These are phyloP conservation scores for Amauroascus verrucosus DNA, from an alignment of 2,329 filamentous ascomycete species.

Conservation along the genomic window DNA sequence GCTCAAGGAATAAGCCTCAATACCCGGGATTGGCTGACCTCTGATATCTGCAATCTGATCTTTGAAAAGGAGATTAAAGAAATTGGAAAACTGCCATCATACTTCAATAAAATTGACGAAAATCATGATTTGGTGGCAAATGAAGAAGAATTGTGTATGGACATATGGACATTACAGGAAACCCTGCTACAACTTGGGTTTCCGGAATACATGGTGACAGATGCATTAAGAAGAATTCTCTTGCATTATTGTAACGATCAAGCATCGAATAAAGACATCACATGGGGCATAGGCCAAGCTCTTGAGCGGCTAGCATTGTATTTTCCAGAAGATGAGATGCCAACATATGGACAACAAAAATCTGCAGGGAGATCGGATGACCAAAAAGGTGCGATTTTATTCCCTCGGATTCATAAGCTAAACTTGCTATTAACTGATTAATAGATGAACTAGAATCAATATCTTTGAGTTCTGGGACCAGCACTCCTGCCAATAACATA, in stretches of 20 bases:
- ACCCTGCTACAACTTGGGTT: constrained; percentile 62
- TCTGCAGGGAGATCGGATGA: constrained; percentile 14
- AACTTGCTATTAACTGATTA: constrained; percentile 13
- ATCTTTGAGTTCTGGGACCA: constrained; percentile 10
- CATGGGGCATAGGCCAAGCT: constrained; percentile 80
- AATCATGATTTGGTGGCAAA: constrained; percentile 28
- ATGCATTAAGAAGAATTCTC: constrained; percentile 56
- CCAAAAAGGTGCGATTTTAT: constrained; percentile 21
- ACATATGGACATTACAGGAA: constrained; percentile 74
- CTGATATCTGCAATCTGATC: constrained; percentile 67
- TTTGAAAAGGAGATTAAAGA: constrained; percentile 49
- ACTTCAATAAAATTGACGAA: constrained; percentile 2
- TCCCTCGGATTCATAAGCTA: not conserved
- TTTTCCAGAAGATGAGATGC: constrained; percentile 57
- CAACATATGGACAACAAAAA: constrained; percentile 52
- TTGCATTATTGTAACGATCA: constrained; percentile 55
- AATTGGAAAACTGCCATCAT: constrained; percentile 26
- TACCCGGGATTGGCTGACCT: constrained; percentile 67
- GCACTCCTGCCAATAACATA: constrained; percentile 7
- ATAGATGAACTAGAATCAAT: constrained; percentile 8
- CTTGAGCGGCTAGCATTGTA: constrained; percentile 84
- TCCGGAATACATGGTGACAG: constrained; percentile 50
- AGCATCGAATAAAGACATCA: constrained; percentile 48
- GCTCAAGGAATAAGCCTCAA: constrained; percentile 63
- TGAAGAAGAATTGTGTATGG: constrained; percentile 69